Conservation (phyloP, 176 grass and related monocot species). For the Pontederia crassipes region DNA sequence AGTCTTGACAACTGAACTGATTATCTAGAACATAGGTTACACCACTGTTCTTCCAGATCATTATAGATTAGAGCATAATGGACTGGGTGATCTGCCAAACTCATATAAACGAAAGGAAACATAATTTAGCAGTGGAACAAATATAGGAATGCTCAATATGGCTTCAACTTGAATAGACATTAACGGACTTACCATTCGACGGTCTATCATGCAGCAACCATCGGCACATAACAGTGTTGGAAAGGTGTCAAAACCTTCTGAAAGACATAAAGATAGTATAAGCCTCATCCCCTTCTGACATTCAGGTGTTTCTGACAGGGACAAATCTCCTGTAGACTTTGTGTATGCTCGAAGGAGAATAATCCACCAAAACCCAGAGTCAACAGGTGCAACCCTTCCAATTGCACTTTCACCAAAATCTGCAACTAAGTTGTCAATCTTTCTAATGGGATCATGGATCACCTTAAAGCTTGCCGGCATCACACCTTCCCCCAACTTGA, state of each 20-base stretch:
- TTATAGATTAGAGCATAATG: too few relatives aligned
- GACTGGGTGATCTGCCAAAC: too few relatives aligned
- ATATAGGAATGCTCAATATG: background rate
- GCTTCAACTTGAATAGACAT: background rate
- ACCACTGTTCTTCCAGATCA: too few relatives aligned
- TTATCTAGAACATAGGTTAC: too few relatives aligned
- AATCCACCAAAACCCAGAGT: constrained; percentile 70
- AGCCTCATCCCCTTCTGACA: constrained; percentile 76
- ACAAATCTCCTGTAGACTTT: constrained; percentile 45
- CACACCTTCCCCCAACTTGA: constrained; percentile 65
- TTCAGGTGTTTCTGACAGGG: constrained; percentile 47
- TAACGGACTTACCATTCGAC: constrained; percentile 43
- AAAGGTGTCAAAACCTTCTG: constrained; percentile 58
- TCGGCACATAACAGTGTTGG: constrained; percentile 52
- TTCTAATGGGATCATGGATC: constrained; percentile 47
- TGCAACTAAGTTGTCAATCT: constrained; percentile 42
- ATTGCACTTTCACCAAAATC: constrained; percentile 72
- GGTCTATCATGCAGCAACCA: constrained; percentile 69
- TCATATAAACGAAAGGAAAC: background rate
- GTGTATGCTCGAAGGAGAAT: constrained; percentile 64
- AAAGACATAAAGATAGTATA: constrained; percentile 54
- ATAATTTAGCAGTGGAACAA: background rate
- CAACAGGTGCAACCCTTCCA: constrained; percentile 49
- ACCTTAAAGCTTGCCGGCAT: constrained; percentile 77
- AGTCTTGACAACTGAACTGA: too few relatives aligned